These are phyloP conservation scores for Millerozyma miso DNA, from an alignment of 805 yeast species.

Conservation along the genomic window DNA sequence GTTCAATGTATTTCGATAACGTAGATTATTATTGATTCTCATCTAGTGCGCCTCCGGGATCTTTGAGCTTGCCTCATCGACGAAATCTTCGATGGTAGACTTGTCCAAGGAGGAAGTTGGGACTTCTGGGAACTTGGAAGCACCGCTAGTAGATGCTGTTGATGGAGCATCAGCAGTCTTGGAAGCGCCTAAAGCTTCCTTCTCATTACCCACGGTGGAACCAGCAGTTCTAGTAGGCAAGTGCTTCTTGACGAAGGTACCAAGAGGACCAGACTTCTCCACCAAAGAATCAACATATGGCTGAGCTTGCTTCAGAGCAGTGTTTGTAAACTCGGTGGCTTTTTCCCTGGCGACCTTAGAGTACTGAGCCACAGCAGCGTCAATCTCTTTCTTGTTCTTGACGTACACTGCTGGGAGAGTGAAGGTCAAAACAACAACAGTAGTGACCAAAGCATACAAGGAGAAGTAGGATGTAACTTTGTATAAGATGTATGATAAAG, in stretches of 20 bases:
- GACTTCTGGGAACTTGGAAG: constrained; percentile 40
- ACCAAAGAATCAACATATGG: constrained; percentile 59
- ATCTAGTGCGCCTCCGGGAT: constrained; percentile 5
- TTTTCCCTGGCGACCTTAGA: constrained; percentile 47
- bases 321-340: constrained; percentile 37
- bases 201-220: constrained; percentile 50
- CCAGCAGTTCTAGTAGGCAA: constrained; percentile 69
- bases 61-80: constrained; percentile 18
- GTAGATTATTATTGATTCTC: neutral
- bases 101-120: constrained; percentile 23
- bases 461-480: constrained; percentile 74
- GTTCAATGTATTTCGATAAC: neutral
- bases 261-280: constrained; percentile 64
- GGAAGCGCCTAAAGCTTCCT: constrained; percentile 14
- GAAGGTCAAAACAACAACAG: constrained; percentile 60
- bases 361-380: constrained; percentile 49
- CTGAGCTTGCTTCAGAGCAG: constrained; percentile 40
- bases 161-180: constrained; percentile 2
- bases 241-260: constrained; percentile 52
- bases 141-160: constrained; percentile 23
- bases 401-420: constrained; percentile 72
- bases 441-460: constrained; percentile 59
- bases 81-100: constrained; percentile 20
- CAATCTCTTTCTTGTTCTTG: constrained; percentile 73
- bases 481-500: constrained; percentile 58